Evolutionary conservation across 305 asterid species (phyloP).

Genomic region (Stenogyne calaminthoides): DNA sequence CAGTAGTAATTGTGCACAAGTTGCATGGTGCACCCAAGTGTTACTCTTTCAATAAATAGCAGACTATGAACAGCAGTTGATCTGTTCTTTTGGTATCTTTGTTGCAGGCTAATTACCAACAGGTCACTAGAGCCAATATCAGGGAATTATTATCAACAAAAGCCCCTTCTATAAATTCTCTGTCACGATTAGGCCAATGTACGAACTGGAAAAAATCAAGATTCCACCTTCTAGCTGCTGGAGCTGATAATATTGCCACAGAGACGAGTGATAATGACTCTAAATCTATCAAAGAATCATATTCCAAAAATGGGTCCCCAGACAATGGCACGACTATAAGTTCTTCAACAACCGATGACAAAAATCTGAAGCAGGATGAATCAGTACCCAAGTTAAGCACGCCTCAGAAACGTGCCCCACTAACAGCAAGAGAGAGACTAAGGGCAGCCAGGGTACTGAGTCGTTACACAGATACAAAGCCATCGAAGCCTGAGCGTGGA

Average conservation of each 20-base stretch:
- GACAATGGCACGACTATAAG: slow-evolving; percentile 18
- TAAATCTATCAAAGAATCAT: slow-evolving; percentile 31
- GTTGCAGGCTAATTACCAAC: slow-evolving; percentile 55
- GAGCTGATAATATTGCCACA: slow-evolving; percentile 48
- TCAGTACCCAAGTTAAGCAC: slow-evolving; percentile 37
- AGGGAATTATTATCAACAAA: slow-evolving; percentile 34
- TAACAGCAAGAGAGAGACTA: slow-evolving; percentile 90
- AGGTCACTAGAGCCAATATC: slow-evolving; percentile 32
- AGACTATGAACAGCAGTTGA: neutral
- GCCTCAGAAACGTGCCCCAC: slow-evolving; percentile 54
- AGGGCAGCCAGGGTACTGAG: slow-evolving; percentile 89
- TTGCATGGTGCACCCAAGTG: too few relatives aligned
- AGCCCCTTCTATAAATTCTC: slow-evolving; percentile 30
- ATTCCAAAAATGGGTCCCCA: slow-evolving; percentile 34
- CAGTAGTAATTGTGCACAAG: too few relatives aligned
- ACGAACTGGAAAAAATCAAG: slow-evolving; percentile 34
- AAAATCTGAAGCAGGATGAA: slow-evolving; percentile 19
- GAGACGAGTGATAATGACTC: slow-evolving; percentile 41
- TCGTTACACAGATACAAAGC: slow-evolving; percentile 77
- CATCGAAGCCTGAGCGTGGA: slow-evolving; percentile 60
- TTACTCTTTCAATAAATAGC: too few relatives aligned
- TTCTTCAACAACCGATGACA: slow-evolving; percentile 31
- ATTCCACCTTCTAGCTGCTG: slow-evolving; percentile 42
- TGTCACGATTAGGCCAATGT: slow-evolving; percentile 34
- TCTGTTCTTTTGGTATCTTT: neutral